Conservation (phyloP, 495 filamentous ascomycete genomes). For the Aspergillus indologenus region DNA sequence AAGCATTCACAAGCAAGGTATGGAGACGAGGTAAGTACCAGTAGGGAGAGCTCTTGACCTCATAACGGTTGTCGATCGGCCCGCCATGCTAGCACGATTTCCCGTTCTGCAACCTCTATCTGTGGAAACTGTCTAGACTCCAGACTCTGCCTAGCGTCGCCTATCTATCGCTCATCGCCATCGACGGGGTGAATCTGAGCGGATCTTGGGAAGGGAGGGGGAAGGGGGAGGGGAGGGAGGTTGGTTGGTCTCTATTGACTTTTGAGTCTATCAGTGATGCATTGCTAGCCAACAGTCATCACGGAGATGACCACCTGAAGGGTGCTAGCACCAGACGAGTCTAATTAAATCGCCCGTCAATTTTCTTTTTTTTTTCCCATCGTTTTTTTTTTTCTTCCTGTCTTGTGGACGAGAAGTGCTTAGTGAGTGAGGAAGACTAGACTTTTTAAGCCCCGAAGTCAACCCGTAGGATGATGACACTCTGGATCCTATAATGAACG, state of each 20-base stretch:
- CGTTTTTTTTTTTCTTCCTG: neutral
- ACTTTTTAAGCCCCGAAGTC: constrained; percentile 2
- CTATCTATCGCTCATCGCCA: constrained; percentile 5
- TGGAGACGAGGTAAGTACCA: neutral
- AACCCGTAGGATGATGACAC: neutral
- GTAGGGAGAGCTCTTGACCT: neutral
- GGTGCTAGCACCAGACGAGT: constrained; percentile 6
- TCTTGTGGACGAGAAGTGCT: neutral
- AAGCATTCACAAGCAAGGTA: neutral
- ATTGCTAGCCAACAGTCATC: constrained; percentile 15
- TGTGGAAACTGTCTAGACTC: constrained; percentile 7
- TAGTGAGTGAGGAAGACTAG: neutral
- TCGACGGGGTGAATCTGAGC: constrained; percentile 4
- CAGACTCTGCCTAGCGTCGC: constrained; percentile 3
- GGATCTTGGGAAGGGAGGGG: constrained; percentile 4
- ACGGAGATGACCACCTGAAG: constrained; percentile 21
- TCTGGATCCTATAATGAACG: constrained; percentile 4
- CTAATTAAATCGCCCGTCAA: constrained; percentile 1
- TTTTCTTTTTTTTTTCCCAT: neutral
- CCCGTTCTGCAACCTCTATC: neutral
- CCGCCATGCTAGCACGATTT: constrained; percentile 4
- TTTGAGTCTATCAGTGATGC: constrained; percentile 2
- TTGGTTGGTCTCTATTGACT: neutral
- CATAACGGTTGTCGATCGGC: constrained; percentile 16
- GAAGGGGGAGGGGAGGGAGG: neutral